A percentile compares a stretch with the other conserved stretches of the same genome.
phyloP scores from a whole-genome alignment of 2,329 filamentous ascomycete genomes.

The Pestalotiopsis sp. region DNA sequence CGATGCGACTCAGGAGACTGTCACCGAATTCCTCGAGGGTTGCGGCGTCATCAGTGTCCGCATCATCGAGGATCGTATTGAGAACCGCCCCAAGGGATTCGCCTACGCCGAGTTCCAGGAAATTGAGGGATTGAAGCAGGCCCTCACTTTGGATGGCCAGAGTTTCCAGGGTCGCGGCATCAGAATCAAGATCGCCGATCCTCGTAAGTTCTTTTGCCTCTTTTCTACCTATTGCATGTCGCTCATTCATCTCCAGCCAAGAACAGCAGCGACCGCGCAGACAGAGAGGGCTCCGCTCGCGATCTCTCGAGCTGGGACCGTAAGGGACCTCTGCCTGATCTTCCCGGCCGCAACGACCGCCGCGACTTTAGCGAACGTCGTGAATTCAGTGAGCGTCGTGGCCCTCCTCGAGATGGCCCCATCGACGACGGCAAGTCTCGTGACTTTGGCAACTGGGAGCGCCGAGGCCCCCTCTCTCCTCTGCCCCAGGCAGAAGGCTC shows the following conservation, averaged over 20 bases:
- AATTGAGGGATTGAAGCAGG: conserved; percentile 88
- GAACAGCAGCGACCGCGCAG: conserved; percentile 63
- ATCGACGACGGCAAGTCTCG: conserved; percentile 75
- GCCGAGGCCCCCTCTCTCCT: conserved; percentile 87
- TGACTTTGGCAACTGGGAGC: conserved; percentile 91
- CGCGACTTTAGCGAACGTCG: conserved; percentile 24
- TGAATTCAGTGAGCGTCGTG: conserved; percentile 66
- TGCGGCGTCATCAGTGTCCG: conserved; percentile 90
- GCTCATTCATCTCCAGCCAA: conserved; percentile 67
- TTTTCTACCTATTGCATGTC: conserved; percentile 4
- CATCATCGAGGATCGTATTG: conserved; percentile 94
- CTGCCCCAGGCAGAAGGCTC: conserved; percentile 53
- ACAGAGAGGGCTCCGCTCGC: conserved; percentile 56
- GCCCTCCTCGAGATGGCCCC: conserved; percentile 66
- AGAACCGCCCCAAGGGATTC: conserved; percentile 94
- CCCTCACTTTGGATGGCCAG: conserved; percentile 78
- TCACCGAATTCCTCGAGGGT: conserved; percentile 81
- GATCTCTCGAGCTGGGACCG: conserved; percentile 91
- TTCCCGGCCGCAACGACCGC: conserved; percentile 47
- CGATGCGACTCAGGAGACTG: conserved; percentile 81
- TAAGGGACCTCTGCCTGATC: conserved; percentile 82
- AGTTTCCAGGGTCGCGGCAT: conserved; percentile 88
- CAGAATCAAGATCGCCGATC: conserved; percentile 93
- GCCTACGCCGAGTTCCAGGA: conserved; percentile 94
- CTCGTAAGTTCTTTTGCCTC: conserved; percentile 68